These are phyloP conservation scores for Apodospora peruviana DNA, from an alignment of 495 filamentous ascomycete genomes.

Conservation along the genomic window DNA sequence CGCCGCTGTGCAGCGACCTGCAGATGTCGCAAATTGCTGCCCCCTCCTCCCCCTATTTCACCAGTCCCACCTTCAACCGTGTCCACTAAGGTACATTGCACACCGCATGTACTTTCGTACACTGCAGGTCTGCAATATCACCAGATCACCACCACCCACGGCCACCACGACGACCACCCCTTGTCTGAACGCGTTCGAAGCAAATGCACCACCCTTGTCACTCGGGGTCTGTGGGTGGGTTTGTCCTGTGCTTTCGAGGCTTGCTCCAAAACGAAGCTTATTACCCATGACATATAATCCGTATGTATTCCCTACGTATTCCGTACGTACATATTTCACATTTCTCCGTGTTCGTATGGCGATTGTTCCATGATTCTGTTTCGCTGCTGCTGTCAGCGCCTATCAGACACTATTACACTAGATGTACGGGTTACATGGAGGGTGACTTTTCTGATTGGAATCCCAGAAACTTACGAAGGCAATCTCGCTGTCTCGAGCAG, in stretches of 20 bases:
- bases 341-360: no score
- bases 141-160: neutral
- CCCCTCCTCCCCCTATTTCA: slow-evolving; percentile 3
- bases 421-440: no score
- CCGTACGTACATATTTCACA: no score
- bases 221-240: slow-evolving; percentile 12
- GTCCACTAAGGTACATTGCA: neutral
- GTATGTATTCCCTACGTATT: no score
- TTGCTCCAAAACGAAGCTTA: no score
- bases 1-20: slow-evolving; percentile 11
- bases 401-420: no score
- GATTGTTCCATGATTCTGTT: no score
- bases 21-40: slow-evolving; percentile 17
- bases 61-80: slow-evolving; percentile 3
- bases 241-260: neutral
- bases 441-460: no score
- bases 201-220: slow-evolving; percentile 7
- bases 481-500: no score
- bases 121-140: neutral
- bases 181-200: neutral
- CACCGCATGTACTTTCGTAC: neutral
- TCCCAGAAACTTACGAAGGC: no score
- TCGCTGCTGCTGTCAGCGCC: no score
- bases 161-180: neutral
- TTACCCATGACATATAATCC: no score